These are phyloP conservation scores for Ciborinia camelliae DNA, from an alignment of 2,329 filamentous ascomycete species.

Conservation along the genomic window DNA sequence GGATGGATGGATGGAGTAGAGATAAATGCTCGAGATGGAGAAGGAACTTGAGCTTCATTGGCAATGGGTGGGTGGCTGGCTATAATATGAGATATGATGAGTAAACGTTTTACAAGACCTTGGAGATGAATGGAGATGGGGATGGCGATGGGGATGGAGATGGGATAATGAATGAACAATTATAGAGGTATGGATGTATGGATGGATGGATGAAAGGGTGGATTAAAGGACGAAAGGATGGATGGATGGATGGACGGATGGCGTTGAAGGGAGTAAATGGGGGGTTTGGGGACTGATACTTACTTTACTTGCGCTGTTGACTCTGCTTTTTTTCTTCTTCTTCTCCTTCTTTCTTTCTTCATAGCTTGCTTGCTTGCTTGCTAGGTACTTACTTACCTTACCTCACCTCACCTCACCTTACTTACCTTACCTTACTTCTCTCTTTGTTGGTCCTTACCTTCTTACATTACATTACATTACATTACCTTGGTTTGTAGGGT, in stretches of 20 bases:
- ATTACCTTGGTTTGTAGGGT: not conserved
- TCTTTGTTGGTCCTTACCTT: not conserved
- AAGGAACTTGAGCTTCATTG: not conserved
- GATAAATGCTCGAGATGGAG: not conserved
- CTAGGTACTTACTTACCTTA: no score
- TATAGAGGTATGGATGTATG: no score
- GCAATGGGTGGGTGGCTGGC: not conserved
- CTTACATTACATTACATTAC: not conserved
- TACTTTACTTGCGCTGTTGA: no score
- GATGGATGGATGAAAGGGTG: not conserved
- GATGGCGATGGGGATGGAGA: no score
- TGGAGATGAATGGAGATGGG: not conserved
- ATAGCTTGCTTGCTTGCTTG: no score
- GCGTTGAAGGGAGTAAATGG: not conserved
- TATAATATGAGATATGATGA: conserved; percentile 11
- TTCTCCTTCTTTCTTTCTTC: not conserved
- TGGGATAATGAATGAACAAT: no score
- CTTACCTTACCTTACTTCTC: no score
- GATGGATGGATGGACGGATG: conserved; percentile 6
- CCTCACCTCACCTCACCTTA: no score
- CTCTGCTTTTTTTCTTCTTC: not conserved
- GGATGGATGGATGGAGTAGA: not conserved
- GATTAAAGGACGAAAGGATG: not conserved
- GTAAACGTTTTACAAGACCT: no score
- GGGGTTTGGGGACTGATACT: no score